A percentile compares a stretch with the other conserved stretches of the same genome.
Evolutionary conservation across 345 rosid species (phyloP).

Genomic region (Lepidium sativum): DNA sequence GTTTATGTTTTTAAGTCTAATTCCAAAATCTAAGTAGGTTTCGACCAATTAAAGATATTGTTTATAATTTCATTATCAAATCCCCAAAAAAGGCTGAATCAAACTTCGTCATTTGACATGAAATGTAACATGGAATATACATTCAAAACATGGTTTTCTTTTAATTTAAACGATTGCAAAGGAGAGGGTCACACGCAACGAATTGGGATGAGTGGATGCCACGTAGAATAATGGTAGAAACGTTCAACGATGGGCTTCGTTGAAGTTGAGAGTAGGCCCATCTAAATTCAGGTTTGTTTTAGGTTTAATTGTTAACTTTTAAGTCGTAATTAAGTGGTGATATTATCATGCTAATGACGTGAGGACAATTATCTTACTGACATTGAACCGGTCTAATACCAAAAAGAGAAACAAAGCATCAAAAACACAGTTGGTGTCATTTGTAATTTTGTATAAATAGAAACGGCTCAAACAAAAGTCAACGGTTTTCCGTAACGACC

Average conservation of each 20-base stretch:
- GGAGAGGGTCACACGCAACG: not conserved
- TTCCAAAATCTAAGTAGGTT: not conserved
- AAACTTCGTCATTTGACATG: not conserved
- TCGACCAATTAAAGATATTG: not conserved
- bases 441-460: constrained; percentile 27
- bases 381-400: constrained; percentile 19
- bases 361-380: constrained; percentile 14
- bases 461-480: constrained; percentile 24
- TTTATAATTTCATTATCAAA: not conserved
- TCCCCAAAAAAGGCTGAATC: not conserved
- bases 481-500: constrained; percentile 26
- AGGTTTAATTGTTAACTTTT: no score
- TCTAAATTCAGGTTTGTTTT: not conserved
- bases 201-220: constrained; percentile 15
- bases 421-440: constrained; percentile 3
- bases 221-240: constrained; percentile 14
- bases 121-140: not conserved
- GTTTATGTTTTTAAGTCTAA: not conserved
- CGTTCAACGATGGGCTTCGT: constrained; percentile 8
- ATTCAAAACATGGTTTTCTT: not conserved
- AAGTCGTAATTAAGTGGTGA: constrained; percentile 11
- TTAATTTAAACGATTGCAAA: not conserved
- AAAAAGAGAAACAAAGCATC: not conserved
- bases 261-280: constrained; percentile 17
- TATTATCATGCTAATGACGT: constrained; percentile 23